Evolutionary conservation across 129 eudicot species (phyloP).

Genomic region (Cynara cardunculus): DNA sequence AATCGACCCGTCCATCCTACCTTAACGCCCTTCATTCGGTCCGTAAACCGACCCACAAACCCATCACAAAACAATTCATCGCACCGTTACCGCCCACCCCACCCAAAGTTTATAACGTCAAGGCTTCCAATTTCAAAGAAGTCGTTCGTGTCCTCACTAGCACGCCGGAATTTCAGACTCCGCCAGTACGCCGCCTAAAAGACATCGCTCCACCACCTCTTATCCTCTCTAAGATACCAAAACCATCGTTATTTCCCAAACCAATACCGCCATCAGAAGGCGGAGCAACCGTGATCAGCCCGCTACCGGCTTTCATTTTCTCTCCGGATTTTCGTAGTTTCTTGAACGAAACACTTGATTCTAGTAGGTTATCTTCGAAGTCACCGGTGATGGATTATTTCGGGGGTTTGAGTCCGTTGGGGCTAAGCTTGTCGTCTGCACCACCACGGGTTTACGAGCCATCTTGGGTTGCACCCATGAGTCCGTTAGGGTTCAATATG

Average conservation of each 20-base stretch:
- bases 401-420: neutral
- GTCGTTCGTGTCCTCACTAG: constrained; percentile 72
- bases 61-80: constrained; percentile 45
- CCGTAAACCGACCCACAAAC: constrained; percentile 35
- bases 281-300: neutral
- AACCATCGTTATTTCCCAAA: constrained; percentile 13
- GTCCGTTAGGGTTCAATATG: constrained; percentile 37
- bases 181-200: constrained; percentile 28
- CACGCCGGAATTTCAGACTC: constrained; percentile 37
- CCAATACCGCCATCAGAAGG: neutral
- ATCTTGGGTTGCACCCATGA: neutral
- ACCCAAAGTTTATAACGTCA: constrained; percentile 63
- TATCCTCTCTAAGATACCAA: constrained; percentile 28
- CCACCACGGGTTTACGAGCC: neutral
- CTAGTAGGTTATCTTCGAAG: neutral
- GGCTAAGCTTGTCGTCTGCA: neutral
- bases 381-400: constrained; percentile 2
- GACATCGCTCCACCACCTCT: constrained; percentile 60
- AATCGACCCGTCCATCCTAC: constrained; percentile 13
- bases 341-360: constrained; percentile 13
- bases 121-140: constrained; percentile 49
- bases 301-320: neutral
- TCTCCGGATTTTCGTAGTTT: neutral
- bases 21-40: constrained; percentile 39
- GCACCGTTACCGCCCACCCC: constrained; percentile 68